Evolutionary conservation across 1,139 yeast genomes (phyloP).

Genomic region (Geotrichum macrosporum): DNA sequence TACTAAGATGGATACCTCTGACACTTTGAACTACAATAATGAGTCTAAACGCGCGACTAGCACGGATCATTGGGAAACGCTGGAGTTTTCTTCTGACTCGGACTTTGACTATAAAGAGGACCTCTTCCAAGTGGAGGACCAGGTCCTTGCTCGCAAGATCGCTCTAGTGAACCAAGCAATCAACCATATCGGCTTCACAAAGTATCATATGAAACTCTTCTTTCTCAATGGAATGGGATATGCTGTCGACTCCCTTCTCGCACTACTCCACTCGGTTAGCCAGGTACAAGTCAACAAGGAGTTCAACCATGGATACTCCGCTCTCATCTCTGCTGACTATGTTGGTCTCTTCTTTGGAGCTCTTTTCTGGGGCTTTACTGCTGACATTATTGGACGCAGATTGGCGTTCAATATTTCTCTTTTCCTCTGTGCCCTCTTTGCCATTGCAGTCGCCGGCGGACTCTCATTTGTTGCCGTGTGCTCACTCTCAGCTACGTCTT

Average conservation of each 20-base stretch:
- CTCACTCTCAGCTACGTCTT: conserved; percentile 43
- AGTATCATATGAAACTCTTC: conserved; percentile 32
- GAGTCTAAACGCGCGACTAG: too few relatives aligned
- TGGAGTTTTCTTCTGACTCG: neutral
- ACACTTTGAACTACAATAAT: too few relatives aligned
- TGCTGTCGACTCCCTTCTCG: conserved; percentile 57
- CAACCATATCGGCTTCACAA: conserved; percentile 33
- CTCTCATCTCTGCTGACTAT: conserved; percentile 44
- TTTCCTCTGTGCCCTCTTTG: conserved; percentile 49
- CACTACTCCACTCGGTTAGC: conserved; percentile 45
- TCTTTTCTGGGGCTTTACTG: conserved; percentile 51
- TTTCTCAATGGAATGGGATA: conserved; percentile 53
- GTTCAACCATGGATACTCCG: conserved; percentile 29
- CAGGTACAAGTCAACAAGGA: conserved; percentile 31
- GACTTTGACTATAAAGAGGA: conserved; percentile 13
- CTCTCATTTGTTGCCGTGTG: conserved; percentile 45
- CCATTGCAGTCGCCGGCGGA: conserved; percentile 53
- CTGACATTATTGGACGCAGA: conserved; percentile 46
- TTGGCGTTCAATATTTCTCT: conserved; percentile 53
- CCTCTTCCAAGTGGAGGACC: conserved; percentile 24
- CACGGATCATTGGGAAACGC: too few relatives aligned
- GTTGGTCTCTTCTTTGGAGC: conserved; percentile 56
- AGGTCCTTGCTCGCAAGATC: conserved; percentile 27
- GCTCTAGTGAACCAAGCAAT: conserved; percentile 33
- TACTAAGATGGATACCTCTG: too few relatives aligned